Percentiles rank a stretch among this genome's conserved stretches.
phyloP scores from a whole-genome alignment of 805 yeast species.

The Scheffersomyces stipitis region DNA sequence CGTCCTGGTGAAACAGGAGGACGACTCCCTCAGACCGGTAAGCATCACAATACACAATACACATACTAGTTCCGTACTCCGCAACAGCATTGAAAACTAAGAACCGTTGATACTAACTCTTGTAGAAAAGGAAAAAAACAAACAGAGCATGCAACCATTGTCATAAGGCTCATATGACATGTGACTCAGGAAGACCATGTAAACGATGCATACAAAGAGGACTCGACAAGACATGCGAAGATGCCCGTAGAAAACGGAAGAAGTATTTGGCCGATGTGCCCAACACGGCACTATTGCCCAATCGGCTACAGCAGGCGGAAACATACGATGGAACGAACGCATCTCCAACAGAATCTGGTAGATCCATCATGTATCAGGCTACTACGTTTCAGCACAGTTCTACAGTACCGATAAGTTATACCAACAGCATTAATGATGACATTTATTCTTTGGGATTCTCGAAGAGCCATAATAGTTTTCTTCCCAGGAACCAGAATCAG shows the following conservation, averaged over 20 bases:
- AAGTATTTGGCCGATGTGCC: constrained; percentile 74
- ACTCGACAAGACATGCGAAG: constrained; percentile 67
- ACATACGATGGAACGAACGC: neutral
- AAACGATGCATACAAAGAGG: constrained; percentile 73
- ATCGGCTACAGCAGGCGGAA: neutral
- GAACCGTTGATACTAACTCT: constrained; percentile 7
- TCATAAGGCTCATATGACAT: constrained; percentile 87
- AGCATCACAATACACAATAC: too few relatives aligned
- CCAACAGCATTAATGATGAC: neutral
- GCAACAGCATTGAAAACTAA: too few relatives aligned
- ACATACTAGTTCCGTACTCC: too few relatives aligned
- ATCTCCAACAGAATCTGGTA: neutral
- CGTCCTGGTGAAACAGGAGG: too few relatives aligned
- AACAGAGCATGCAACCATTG: constrained; percentile 89
- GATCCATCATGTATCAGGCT: constrained; percentile 2
- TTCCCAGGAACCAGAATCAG: too few relatives aligned
- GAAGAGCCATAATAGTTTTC: neutral
- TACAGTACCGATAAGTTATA: constrained; percentile 1
- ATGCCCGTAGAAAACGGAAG: constrained; percentile 85
- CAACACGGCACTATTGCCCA: constrained; percentile 14
- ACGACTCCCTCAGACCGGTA: too few relatives aligned
- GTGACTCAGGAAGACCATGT: constrained; percentile 85
- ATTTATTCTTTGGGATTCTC: neutral
- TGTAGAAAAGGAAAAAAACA: constrained; percentile 59
- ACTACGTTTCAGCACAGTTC: constrained; percentile 15